These are phyloP conservation scores for Gossypium bickii DNA, from an alignment of 345 rosid genomes.

Conservation along the genomic window DNA sequence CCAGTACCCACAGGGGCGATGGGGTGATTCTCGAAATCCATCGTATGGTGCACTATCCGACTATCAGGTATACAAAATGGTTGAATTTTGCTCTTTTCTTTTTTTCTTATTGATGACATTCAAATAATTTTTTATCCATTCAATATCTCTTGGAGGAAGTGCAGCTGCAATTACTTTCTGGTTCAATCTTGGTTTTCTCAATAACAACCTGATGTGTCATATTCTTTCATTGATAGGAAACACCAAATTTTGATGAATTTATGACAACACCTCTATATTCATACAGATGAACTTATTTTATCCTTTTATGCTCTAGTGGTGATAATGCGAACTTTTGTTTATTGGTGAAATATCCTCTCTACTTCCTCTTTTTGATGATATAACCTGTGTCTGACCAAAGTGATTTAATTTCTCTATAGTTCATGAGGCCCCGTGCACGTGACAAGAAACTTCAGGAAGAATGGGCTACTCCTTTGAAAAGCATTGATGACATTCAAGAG, in stretches of 20 bases:
- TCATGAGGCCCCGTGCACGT: conserved; percentile 77
- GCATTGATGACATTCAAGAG: conserved; percentile 74
- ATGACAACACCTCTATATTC: background rate
- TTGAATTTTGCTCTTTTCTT: background rate
- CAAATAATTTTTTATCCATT: background rate
- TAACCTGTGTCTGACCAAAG: conserved; percentile 9
- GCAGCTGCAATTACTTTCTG: background rate
- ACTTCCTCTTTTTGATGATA: background rate
- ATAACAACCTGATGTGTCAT: background rate
- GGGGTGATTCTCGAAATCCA: conserved; percentile 92
- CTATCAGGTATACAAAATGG: conserved; percentile 55
- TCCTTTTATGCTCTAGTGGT: background rate
- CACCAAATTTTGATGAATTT: background rate
- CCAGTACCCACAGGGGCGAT: conserved; percentile 81
- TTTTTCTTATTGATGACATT: background rate
- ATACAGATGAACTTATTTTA: background rate
- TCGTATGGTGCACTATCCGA: conserved; percentile 82
- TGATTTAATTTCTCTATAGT: conserved; percentile 32
- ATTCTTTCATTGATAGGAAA: background rate
- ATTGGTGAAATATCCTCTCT: background rate
- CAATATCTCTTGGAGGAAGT: background rate
- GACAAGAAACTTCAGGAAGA: conserved; percentile 90
- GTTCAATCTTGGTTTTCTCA: background rate
- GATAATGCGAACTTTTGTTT: background rate
- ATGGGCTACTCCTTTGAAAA: conserved; percentile 72